A percentile compares a stretch with the other conserved stretches of the same genome.
Evolutionary conservation across 495 filamentous ascomycete species (phyloP).

Genomic region (Aspergillus hancockii): DNA sequence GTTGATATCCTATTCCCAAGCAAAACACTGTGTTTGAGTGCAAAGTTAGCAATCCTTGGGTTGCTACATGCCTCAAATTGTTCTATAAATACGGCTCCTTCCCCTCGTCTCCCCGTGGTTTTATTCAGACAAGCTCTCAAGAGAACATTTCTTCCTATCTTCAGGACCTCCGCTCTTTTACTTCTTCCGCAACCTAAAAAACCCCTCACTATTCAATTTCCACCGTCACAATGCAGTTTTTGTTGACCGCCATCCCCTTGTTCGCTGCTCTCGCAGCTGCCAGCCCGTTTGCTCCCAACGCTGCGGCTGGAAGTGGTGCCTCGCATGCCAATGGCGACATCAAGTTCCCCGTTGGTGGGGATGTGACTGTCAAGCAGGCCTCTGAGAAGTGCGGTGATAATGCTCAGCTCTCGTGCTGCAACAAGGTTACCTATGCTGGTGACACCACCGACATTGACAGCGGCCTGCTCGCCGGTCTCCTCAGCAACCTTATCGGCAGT

Average conservation of each 20-base stretch:
- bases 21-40: not conserved
- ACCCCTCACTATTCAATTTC: conserved; percentile 23
- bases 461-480: conserved; percentile 33
- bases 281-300: conserved; percentile 11
- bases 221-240: conserved; percentile 44
- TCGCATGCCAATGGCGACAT: conserved; percentile 34
- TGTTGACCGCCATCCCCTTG: conserved; percentile 29
- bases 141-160: not conserved
- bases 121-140: no score
- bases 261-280: conserved; percentile 29
- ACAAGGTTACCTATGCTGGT: conserved; percentile 48
- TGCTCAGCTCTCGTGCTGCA: conserved; percentile 49
- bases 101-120: no score
- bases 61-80: conserved; percentile 32
- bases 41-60: conserved; percentile 16
- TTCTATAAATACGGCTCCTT: conserved; percentile 9
- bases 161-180: not conserved
- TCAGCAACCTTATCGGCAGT: conserved; percentile 32
- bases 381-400: conserved; percentile 49
- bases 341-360: conserved; percentile 36
- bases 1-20: conserved; percentile 7
- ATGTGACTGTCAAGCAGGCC: conserved; percentile 50
- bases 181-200: not conserved
- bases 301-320: conserved; percentile 20
- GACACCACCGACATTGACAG: conserved; percentile 34